phyloP scores from a whole-genome alignment of 169 alveolate species.

The Plasmodium berghei region DNA sequence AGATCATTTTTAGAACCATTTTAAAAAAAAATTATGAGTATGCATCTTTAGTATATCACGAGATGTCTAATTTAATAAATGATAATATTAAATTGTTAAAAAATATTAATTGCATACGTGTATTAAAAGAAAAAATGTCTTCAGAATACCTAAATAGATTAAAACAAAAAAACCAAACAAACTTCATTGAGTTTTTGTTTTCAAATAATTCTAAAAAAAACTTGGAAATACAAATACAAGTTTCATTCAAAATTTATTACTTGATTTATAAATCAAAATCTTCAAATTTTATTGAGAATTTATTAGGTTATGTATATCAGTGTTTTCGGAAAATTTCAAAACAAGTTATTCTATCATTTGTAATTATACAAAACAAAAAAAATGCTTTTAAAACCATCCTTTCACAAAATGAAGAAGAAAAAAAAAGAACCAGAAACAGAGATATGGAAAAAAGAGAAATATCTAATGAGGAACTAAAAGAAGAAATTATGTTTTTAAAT shows the following conservation, averaged over 20 bases:
- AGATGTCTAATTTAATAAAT: slow-evolving; percentile 32
- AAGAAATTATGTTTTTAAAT: not conserved
- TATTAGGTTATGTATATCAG: slow-evolving; percentile 51
- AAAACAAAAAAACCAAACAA: slow-evolving; percentile 69
- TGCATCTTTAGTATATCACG: slow-evolving; percentile 33
- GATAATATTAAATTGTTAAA: slow-evolving; percentile 7
- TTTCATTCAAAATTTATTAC: slow-evolving; percentile 50
- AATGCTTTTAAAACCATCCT: not conserved
- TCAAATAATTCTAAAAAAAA: slow-evolving; percentile 50
- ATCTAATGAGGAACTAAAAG: not conserved
- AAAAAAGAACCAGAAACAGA: not conserved
- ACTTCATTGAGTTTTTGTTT: slow-evolving; percentile 60
- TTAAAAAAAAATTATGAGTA: slow-evolving; percentile 61
- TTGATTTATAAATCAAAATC: slow-evolving; percentile 48
- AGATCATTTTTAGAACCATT: slow-evolving; percentile 59
- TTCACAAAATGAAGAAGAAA: not conserved
- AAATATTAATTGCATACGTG: slow-evolving; percentile 33
- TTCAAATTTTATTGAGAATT: slow-evolving; percentile 69
- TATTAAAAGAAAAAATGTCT: slow-evolving; percentile 46
- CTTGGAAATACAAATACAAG: slow-evolving; percentile 24
- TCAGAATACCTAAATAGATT: slow-evolving; percentile 56
- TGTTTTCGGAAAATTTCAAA: slow-evolving; percentile 69
- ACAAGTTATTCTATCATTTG: slow-evolving; percentile 59
- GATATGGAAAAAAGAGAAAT: not conserved
- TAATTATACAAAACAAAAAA: slow-evolving; percentile 23